Percentiles rank a stretch among this genome's conserved stretches.
Conservation (phyloP, 1,284 basidiomycete species). For the Thecaphora thlaspeos region DNA sequence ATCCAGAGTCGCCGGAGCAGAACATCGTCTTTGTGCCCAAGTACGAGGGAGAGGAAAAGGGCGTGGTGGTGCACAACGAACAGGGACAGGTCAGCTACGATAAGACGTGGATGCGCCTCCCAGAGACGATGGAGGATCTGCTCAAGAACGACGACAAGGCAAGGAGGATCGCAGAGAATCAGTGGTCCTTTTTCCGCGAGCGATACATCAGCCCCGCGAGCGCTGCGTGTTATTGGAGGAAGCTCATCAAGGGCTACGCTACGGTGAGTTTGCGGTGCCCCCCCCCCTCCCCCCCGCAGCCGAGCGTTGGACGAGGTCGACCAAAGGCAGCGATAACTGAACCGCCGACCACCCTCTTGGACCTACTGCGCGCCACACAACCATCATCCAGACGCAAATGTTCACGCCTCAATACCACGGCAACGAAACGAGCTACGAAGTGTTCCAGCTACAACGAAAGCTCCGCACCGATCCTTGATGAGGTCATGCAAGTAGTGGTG, state of each 20-base stretch:
- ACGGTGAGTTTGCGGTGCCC: background rate
- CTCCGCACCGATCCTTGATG: background rate
- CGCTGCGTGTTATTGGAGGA: constrained; percentile 50
- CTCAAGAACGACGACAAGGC: constrained; percentile 36
- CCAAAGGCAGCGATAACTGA: too few relatives aligned
- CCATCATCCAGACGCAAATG: constrained; percentile 12
- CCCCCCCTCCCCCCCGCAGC: too few relatives aligned
- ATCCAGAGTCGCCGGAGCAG: constrained; percentile 44
- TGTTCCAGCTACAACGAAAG: constrained; percentile 7
- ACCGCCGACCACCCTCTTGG: background rate
- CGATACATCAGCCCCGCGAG: constrained; percentile 40
- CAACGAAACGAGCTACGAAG: constrained; percentile 49
- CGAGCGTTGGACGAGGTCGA: too few relatives aligned
- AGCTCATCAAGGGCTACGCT: constrained; percentile 31
- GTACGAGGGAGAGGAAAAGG: constrained; percentile 14
- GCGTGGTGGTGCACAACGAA: constrained; percentile 33
- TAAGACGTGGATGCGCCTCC: constrained; percentile 43
- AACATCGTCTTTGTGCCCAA: constrained; percentile 53
- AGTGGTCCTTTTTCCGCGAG: constrained; percentile 47
- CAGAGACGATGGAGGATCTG: constrained; percentile 47
- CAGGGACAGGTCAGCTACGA: constrained; percentile 15
- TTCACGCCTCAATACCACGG: constrained; percentile 39
- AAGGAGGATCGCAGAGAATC: constrained; percentile 47
- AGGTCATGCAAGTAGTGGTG: too few relatives aligned
- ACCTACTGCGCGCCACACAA: too few relatives aligned